phyloP scores from a whole-genome alignment of 306 rosid genomes.

The Lupinus albus region DNA sequence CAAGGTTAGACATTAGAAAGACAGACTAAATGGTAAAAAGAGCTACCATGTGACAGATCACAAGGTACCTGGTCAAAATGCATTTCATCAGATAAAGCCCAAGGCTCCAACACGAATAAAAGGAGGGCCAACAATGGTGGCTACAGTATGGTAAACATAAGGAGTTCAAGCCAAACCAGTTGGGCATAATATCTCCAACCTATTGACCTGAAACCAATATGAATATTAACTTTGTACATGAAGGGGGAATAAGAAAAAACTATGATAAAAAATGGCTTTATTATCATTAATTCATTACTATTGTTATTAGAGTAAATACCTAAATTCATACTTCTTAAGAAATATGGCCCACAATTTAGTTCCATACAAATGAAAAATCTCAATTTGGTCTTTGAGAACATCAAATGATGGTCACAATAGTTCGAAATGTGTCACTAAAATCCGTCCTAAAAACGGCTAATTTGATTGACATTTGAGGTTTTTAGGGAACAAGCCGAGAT shows the following conservation, averaged over 20 bases:
- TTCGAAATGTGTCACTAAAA: too few relatives aligned
- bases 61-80: slow-evolving; percentile 41
- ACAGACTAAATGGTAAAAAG: neutral
- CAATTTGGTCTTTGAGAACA: too few relatives aligned
- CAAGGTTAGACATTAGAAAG: slow-evolving; percentile 5
- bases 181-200: slow-evolving; percentile 38
- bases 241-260: neutral
- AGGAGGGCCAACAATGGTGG: slow-evolving; percentile 32
- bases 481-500: too few relatives aligned
- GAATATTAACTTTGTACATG: slow-evolving; percentile 18
- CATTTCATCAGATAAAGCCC: slow-evolving; percentile 45
- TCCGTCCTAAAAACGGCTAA: too few relatives aligned
- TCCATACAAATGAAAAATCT: too few relatives aligned
- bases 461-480: too few relatives aligned
- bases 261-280: neutral
- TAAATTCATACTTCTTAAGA: too few relatives aligned
- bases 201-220: slow-evolving; percentile 44
- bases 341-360: too few relatives aligned
- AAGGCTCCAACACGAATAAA: slow-evolving; percentile 41
- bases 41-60: slow-evolving; percentile 33
- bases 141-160: slow-evolving; percentile 31
- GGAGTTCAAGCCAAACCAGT: slow-evolving; percentile 27
- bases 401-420: too few relatives aligned
- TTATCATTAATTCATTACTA: neutral
- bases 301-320: neutral